Evolutionary conservation across 768 basidiomycete species (phyloP), one percentile per base, ranked within the genome.

Genomic region (Xerocomellus intermedius): DNA sequence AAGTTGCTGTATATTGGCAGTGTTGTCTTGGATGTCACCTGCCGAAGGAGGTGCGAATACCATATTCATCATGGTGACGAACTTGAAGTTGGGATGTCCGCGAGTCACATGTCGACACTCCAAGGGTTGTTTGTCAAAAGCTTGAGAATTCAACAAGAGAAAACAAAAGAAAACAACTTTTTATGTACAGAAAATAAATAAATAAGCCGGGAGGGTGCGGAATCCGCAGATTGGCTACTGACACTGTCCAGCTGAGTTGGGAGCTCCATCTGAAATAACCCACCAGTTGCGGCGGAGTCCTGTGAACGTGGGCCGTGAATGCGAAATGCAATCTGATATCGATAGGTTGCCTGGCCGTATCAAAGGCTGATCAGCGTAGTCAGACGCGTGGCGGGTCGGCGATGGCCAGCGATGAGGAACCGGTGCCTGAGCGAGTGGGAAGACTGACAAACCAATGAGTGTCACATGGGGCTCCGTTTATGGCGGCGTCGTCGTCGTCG

Each of bases 1-100:
- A 39, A 73, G 75, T 63, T 75, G 77, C 64, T 72, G 69, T 60
- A 64, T 63, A 47, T 42, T 62, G 61, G 55, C 63, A 26, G 16
- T n/a, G 38, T 57, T 58, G 48, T 73, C 73, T 61, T 77, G 73
- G 5, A 58, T 56, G 56, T 71, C 73, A 16, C 55, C 56, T 16
- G 54, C 56, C 2, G 69, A 61, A 19, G 66, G 59, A 45, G 69
- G 65, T 35, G 68, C 65, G 54, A 74, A 68, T n/a, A 69, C 69
- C 75, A 76, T 74, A 30, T 38, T 72, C 54, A 66, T 72, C 54
- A 66, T 64, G 51, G 13, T 38, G 46, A n/a, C 17, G 8, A 16
- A 14, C 26, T 17, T 1, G 6, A n/a, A n/a, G n/a, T n/a, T n/a
- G n/a, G 43, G 14, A 17, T n/a, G 41, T 3, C 13, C 10, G 19